Evolutionary conservation across 345 rosid species (phyloP).

Genomic region (Cardamine occulta): DNA sequence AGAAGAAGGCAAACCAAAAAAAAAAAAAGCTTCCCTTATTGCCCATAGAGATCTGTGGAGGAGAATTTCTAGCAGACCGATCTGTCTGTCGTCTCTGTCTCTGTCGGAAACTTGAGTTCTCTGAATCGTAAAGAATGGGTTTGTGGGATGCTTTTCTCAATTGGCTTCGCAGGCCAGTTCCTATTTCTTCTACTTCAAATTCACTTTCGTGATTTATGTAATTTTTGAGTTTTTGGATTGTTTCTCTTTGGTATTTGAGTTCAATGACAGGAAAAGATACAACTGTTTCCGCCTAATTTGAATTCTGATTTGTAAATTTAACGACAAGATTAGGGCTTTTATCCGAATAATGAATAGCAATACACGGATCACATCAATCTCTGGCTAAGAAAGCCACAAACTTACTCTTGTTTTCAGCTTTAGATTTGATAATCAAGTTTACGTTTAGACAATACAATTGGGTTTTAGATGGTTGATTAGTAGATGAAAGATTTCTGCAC

Average conservation of each 20-base stretch:
- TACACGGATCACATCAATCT: constrained; percentile 12
- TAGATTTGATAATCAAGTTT: not conserved
- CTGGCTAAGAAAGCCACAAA: constrained; percentile 6
- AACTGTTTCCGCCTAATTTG: not conserved
- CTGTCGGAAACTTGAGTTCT: constrained; percentile 33
- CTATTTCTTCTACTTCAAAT: not conserved
- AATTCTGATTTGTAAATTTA: not conserved
- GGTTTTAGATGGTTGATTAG: constrained; percentile 15
- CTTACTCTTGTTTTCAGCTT: not conserved
- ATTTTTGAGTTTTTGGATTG: not conserved
- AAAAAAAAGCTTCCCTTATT: constrained; percentile 20
- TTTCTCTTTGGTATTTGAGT: constrained; percentile 13
- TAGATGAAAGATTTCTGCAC: constrained; percentile 3
- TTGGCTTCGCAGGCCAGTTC: constrained; percentile 72
- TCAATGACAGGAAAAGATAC: not conserved
- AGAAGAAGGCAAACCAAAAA: not conserved
- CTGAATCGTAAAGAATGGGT: constrained; percentile 51
- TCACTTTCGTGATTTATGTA: not conserved
- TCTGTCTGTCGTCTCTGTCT: constrained; percentile 32
- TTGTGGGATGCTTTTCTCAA: constrained; percentile 76
- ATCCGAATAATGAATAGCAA: not conserved
- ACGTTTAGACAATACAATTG: constrained; percentile 4
- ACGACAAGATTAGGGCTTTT: constrained; percentile 9
- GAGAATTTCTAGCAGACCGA: constrained; percentile 43
- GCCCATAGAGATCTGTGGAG: constrained; percentile 33